These are phyloP conservation scores for Nothomitra cinnamomea DNA, from an alignment of 2,329 filamentous ascomycete species.

Conservation along the genomic window DNA sequence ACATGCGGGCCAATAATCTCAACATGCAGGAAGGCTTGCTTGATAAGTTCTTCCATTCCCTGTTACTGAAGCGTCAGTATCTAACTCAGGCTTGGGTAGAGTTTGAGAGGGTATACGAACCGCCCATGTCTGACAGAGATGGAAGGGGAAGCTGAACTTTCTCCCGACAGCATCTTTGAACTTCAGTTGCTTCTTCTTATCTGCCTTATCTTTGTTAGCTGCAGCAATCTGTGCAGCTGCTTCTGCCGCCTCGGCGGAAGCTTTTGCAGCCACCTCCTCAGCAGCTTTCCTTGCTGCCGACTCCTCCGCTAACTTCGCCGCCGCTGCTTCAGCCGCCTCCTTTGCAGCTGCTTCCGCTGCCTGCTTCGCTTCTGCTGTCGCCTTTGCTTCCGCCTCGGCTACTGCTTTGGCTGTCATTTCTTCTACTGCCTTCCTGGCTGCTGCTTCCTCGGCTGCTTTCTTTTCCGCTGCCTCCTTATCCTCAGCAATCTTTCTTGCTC, in stretches of 20 bases:
- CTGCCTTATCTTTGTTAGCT: slow-evolving; percentile 27
- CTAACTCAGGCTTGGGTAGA: background rate
- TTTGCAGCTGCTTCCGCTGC: slow-evolving; percentile 22
- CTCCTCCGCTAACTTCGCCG: slow-evolving; percentile 17
- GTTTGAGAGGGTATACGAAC: slow-evolving; percentile 28
- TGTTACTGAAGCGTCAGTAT: slow-evolving; percentile 20
- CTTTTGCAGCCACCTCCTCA: slow-evolving; percentile 18
- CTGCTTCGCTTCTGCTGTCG: slow-evolving; percentile 20
- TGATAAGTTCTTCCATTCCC: slow-evolving; percentile 78
- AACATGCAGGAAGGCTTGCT: slow-evolving; percentile 67
- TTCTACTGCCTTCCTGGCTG: slow-evolving; percentile 21
- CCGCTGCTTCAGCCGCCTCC: slow-evolving; percentile 18
- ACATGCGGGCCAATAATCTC: slow-evolving; percentile 62
- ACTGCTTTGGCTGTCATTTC: slow-evolving; percentile 19
- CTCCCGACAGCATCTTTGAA: slow-evolving; percentile 85
- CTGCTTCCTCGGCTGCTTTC: slow-evolving; percentile 20
- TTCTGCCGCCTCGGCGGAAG: slow-evolving; percentile 11
- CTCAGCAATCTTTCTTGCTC: slow-evolving; percentile 22
- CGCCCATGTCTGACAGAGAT: slow-evolving; percentile 68
- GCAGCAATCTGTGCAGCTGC: slow-evolving; percentile 17
- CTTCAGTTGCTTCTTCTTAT: slow-evolving; percentile 55
- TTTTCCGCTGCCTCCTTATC: slow-evolving; percentile 29
- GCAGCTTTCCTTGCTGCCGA: slow-evolving; percentile 13
- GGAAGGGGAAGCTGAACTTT: slow-evolving; percentile 84
- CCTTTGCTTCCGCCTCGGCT: slow-evolving; percentile 19